Evolutionary conservation across 73 alveolate genomes (phyloP).

Genomic region (Paramecium sexaurelia): DNA sequence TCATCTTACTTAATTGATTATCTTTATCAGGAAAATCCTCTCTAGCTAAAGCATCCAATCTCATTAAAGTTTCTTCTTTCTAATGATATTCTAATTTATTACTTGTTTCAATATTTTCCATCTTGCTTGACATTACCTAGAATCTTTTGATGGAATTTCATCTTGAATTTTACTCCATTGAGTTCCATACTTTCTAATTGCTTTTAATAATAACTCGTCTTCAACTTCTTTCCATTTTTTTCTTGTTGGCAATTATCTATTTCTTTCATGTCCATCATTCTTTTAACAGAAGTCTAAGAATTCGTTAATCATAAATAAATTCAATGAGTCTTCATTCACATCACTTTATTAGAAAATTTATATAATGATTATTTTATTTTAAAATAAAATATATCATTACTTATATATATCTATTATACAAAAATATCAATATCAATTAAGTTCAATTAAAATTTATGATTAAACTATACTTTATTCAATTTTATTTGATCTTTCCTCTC

Average conservation of each 20-base stretch:
- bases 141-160: not conserved
- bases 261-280: conserved; percentile 8
- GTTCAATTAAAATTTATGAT: no score
- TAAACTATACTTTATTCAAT: no score
- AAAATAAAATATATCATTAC: not conserved
- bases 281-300: not conserved
- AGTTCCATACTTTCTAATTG: not conserved
- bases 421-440: no score
- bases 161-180: conserved; percentile 12
- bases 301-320: not conserved
- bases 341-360: not conserved
- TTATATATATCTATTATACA: no score
- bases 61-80: not conserved
- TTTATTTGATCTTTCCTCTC: no score
- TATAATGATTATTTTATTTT: not conserved
- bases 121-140: conserved; percentile 13
- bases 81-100: not conserved
- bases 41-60: not conserved
- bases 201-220: not conserved
- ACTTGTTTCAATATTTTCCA: not conserved
- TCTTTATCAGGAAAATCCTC: not conserved
- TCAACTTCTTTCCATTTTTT: conserved; percentile 29
- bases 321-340: not conserved
- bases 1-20: not conserved
- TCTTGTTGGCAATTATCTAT: not conserved